These are phyloP conservation scores for Eucalyptus sp. DNA, from an alignment of 345 rosid species.

Conservation along the genomic window DNA sequence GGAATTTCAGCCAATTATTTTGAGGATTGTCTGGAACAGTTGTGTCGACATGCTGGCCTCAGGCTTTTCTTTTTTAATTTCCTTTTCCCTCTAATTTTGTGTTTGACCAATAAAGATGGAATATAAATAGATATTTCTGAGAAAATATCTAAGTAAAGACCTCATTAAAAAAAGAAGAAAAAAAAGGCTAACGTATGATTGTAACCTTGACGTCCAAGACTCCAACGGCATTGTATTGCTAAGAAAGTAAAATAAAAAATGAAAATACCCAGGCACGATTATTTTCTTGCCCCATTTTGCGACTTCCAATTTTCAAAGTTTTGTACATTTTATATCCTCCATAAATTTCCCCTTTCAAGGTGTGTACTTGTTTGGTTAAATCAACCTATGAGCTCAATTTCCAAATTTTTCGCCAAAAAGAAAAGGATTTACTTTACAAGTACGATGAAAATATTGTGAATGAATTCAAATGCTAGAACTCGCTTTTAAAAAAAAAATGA, in stretches of 20 bases:
- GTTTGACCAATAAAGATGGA: neutral
- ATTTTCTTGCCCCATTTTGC: neutral
- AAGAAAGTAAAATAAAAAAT: neutral
- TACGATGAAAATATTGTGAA: accelerated
- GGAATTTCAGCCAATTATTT: neutral
- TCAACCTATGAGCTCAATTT: neutral
- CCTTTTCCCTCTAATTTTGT: neutral
- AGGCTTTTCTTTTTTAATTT: neutral
- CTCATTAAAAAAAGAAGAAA: neutral
- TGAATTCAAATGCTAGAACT: too few species aligned
- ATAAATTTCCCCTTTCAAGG: neutral
- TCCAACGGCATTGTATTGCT: neutral
- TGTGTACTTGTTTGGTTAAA: neutral
- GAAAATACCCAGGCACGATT: neutral
- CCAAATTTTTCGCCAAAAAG: neutral
- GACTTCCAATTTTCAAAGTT: neutral
- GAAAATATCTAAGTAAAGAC: neutral
- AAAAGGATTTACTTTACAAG: neutral
- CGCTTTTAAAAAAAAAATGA: too few species aligned
- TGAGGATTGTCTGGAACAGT: neutral
- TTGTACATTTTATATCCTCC: neutral
- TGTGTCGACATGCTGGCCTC: neutral
- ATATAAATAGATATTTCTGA: neutral
- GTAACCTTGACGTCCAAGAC: neutral
- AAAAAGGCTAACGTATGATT: neutral